Evolutionary conservation across 352 stramenopile genomes (phyloP).

Genomic region (Saprolegnia parasitica): DNA sequence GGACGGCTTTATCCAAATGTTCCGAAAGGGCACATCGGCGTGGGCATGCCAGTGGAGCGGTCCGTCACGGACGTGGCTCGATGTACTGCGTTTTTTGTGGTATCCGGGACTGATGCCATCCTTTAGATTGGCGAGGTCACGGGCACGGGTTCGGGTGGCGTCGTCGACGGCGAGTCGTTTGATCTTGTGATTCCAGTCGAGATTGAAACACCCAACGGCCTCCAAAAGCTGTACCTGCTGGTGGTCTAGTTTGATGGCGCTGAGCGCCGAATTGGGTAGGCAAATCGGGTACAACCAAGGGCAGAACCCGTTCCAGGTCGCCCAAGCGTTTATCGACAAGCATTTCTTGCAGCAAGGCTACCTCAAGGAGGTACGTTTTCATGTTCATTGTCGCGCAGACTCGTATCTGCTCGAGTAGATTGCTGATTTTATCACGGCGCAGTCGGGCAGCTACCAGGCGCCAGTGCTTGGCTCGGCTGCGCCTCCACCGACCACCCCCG

Average conservation of each 20-base stretch:
- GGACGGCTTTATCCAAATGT: conserved; percentile 95
- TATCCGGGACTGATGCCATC: neutral
- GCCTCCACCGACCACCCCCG: conserved; percentile 5
- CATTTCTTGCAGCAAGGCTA: conserved; percentile 93
- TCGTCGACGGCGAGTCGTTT: conserved; percentile 90
- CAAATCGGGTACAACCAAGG: conserved; percentile 97
- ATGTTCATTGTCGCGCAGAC: too few species aligned
- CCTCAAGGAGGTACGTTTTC: conserved; percentile 57
- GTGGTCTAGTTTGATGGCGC: too few species aligned
- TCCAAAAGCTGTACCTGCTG: conserved; percentile 72
- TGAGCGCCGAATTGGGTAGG: too few species aligned
- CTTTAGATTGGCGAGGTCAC: conserved; percentile 78
- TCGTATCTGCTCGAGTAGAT: conserved; percentile 53
- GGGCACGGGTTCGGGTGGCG: conserved; percentile 73
- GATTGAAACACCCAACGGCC: conserved; percentile 85
- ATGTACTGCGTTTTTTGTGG: conserved; percentile 59
- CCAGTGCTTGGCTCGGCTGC: conserved; percentile 49
- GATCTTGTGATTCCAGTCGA: conserved; percentile 97
- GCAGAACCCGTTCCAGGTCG: conserved; percentile 95
- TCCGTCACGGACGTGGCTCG: conserved; percentile 90
- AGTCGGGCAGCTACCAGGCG: conserved; percentile 69
- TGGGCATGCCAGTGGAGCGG: conserved; percentile 95
- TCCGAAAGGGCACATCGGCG: conserved; percentile 89
- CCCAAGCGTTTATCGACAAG: conserved; percentile 96
- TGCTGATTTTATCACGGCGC: conserved; percentile 94